Evolutionary conservation across 352 stramenopile species (phyloP).

Genomic region (Ophiocytium majus): DNA sequence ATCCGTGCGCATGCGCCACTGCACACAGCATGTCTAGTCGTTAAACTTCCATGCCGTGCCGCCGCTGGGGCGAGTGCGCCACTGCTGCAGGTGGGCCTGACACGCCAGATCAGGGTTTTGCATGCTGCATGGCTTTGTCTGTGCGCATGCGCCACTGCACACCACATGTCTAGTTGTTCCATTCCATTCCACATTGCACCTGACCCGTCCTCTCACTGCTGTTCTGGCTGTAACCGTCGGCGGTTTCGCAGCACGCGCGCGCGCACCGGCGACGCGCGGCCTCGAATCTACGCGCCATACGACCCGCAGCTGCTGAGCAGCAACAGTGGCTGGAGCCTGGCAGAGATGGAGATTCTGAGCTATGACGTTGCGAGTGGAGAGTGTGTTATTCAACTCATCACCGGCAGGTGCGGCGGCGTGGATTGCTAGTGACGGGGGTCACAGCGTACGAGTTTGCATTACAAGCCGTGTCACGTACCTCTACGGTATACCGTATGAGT

Average conservation of each 20-base stretch:
- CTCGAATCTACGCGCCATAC: slow-evolving; percentile 44
- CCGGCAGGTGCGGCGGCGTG: slow-evolving; percentile 11
- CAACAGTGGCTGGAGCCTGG: slow-evolving; percentile 37
- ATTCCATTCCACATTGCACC: too few species aligned
- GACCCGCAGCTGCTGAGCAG: slow-evolving; percentile 28
- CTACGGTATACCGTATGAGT: too few species aligned
- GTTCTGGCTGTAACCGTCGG: too few species aligned
- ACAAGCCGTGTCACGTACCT: too few species aligned
- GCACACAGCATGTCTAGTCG: slow-evolving; percentile 12
- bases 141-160: too few species aligned
- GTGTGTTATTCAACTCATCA: background rate
- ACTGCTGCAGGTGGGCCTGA: too few species aligned
- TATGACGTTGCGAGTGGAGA: background rate
- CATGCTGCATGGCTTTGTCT: too few species aligned
- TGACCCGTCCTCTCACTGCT: slow-evolving; percentile 11
- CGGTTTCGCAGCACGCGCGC: slow-evolving; percentile 44
- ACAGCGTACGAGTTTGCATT: too few species aligned
- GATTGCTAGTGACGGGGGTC: too few species aligned
- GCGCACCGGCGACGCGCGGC: slow-evolving; percentile 26
- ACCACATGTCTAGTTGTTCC: slow-evolving; percentile 17
- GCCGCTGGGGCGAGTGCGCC: background rate
- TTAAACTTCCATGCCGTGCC: too few species aligned
- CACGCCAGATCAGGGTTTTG: too few species aligned
- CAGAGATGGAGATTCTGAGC: background rate
- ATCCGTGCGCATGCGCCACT: too few species aligned